Conservation (phyloP, 345 rosid species). For the Cochlearia excelsa region DNA sequence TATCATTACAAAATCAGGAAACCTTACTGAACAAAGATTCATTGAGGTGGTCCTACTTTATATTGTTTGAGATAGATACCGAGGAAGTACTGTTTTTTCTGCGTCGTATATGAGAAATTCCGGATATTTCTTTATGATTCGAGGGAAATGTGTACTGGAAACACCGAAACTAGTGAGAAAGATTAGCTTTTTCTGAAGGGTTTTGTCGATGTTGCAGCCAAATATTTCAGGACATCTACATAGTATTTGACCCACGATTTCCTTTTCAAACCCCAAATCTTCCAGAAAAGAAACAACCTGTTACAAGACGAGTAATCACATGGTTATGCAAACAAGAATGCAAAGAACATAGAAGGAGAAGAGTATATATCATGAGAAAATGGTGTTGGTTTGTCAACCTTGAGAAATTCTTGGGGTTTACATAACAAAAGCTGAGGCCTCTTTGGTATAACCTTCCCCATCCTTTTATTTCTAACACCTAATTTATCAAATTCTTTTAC, state of each 20-base stretch:
- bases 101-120: constrained; percentile 71
- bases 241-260: constrained; percentile 53
- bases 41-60: not conserved
- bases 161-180: constrained; percentile 63
- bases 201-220: constrained; percentile 56
- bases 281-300: constrained; percentile 70
- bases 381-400: constrained; percentile 38
- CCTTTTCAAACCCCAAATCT: constrained; percentile 63
- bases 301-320: not conserved
- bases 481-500: constrained; percentile 53
- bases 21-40: constrained; percentile 6
- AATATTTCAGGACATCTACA: constrained; percentile 84
- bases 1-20: not conserved
- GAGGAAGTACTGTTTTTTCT: constrained; percentile 57
- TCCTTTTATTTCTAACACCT: constrained; percentile 51
- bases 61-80: constrained; percentile 45
- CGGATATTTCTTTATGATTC: constrained; percentile 77
- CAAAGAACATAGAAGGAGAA: not conserved
- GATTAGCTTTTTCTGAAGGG: constrained; percentile 60
- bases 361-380: not conserved
- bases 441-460: constrained; percentile 69
- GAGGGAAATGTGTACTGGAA: constrained; percentile 49
- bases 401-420: constrained; percentile 66
- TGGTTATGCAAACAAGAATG: not conserved
- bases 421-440: constrained; percentile 77